Base-by-base conservation (phyloP, 495 filamentous ascomycete genomes). In the Xylaria cubensis region DNA sequence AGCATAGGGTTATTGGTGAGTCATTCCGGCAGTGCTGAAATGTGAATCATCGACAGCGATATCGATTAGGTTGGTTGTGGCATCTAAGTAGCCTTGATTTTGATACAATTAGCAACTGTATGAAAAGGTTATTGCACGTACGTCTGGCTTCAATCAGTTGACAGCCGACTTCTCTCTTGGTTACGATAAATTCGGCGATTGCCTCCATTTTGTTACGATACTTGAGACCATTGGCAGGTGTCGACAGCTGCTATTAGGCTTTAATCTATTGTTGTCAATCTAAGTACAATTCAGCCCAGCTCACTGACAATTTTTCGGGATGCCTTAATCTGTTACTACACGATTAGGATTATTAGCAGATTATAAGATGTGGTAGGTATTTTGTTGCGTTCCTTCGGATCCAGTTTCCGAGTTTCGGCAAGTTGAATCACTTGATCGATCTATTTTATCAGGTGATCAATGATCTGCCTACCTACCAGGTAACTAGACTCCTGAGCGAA, bases 1-100 rank as follows among this genome's bases (percentile, higher is more conserved):
- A 24, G 50, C 61, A 71, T 71, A 32, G 39, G 26, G 29, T n/a
- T n/a, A 69, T 36, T 17, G 34, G 21, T 44, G 67, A 59, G 55
- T 69, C 67, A 69, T 61, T 19, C 34, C 10, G 19, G 58, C 5
- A 36, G 29, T 41, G 17, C n/a, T 41, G 32, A 58, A 13, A 24
- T 32, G 41, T 36, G 53, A 59, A 50, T 9, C 48, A 51, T 10
- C 2, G 21, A 55, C 51, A 32, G 21, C 21, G 9, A 17, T 29
- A 56, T 17, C 17, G 53, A 32, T 56, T 29, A 55, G 24, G 12
- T 50, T 53, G 50, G 24, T 55, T 15, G 26, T 29, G 21, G 36
- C 4, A 42, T 42, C 26, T 29, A 29, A 13, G 39, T 39, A 39
- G 6, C 5, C n/a, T 17, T 32, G 26, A n/a, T 13, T 13, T 56